Base-by-base conservation (phyloP, 345 rosid genomes). In the Moricandia arvensis region DNA sequence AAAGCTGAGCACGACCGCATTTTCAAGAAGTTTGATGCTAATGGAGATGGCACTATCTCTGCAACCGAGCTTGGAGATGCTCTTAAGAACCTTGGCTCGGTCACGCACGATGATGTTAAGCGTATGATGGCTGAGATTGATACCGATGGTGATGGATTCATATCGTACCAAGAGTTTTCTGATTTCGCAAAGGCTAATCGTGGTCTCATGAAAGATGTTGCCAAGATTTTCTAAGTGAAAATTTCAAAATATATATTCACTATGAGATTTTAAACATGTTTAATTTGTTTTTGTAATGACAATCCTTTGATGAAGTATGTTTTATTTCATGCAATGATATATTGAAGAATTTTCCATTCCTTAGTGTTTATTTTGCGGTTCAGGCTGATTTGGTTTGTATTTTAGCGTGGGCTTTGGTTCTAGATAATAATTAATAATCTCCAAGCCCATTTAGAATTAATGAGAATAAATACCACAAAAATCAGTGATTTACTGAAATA, bases 51-150 rank as follows among this genome's bases (percentile, higher is more conserved):
- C 2, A 83, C 83, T 21, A 94, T 94, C 81, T 94, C 97, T 0
- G 68, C 93, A 4, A 0, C 87, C 0, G 97, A 91, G 91, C 89
- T 94, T 1, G 94, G 92, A 5, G 93, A 90, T 3, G 82, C 93
- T 37, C 75, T 90, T 63, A 88, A 90, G 86, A 70, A 84, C 6
- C 92, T 91, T 0, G 91, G 92, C 0, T 83, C 91, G 0, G 89
- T 87, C 73, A 85, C 92, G 0, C 49, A 31, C 0, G 98, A 87
- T 0, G 98, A 94, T 68, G 24, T 90, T 8, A 82, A 83, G 13
- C 81, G 88, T 18, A 94, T 91, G 98, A 94, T 94, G 98, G 83
- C 81, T 0, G 97, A 91, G 85, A 91, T 94, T n/a, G 98, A 94
- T 66, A 90, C 95, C 0, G 90, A 94, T 38, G 97, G 97, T 2